Conservation (phyloP, 78 protist species). For the Dictyostelium intermedium region DNA sequence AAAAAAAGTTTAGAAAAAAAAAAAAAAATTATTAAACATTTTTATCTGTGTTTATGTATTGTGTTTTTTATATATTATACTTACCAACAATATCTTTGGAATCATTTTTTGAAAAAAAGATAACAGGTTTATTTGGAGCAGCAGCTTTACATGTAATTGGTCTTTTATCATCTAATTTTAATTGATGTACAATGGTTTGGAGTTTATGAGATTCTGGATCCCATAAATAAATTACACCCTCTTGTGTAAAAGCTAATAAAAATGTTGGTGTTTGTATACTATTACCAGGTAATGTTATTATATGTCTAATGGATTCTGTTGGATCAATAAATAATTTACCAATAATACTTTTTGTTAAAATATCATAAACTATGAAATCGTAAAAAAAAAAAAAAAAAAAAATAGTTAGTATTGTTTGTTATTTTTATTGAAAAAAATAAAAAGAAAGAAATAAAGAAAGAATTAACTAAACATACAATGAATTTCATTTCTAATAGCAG, state of each 20-base stretch:
- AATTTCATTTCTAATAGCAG: slow-evolving; percentile 64
- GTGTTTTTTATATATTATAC: background rate
- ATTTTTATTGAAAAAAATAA: too few species aligned
- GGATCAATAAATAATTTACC: slow-evolving; percentile 49
- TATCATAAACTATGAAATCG: slow-evolving; percentile 52
- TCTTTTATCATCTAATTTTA: slow-evolving; percentile 32
- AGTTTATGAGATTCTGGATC: slow-evolving; percentile 74
- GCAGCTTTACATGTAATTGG: slow-evolving; percentile 24
- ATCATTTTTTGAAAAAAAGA: slow-evolving; percentile 47
- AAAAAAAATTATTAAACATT: background rate
- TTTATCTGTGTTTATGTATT: background rate
- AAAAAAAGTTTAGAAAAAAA: background rate
- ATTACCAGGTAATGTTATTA: background rate
- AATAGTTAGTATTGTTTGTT: background rate
- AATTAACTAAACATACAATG: slow-evolving; percentile 39
- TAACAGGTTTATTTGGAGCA: background rate
- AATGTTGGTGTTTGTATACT: background rate
- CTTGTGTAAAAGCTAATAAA: slow-evolving; percentile 30
- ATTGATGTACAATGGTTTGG: slow-evolving; percentile 49
- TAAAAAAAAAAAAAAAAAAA: background rate
- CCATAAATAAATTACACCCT: slow-evolving; percentile 32
- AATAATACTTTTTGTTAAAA: slow-evolving; percentile 24
- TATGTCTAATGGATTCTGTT: slow-evolving; percentile 18
- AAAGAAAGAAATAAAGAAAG: background rate
- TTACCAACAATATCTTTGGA: slow-evolving; percentile 78